Evolutionary conservation across 352 stramenopile species (phyloP).

Genomic region (Globisporangium cystogenes): DNA sequence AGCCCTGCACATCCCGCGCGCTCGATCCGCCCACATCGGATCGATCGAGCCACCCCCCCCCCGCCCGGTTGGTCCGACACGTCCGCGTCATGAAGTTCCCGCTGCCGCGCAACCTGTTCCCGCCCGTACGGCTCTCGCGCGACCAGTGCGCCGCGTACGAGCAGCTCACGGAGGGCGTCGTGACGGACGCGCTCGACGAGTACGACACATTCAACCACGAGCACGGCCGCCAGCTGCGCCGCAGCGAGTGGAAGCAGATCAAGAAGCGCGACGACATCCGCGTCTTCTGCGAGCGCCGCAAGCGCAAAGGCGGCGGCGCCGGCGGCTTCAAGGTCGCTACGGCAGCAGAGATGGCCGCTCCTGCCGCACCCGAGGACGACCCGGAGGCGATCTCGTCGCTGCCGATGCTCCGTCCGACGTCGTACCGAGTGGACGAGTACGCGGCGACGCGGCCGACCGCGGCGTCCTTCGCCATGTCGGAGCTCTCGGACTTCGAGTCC

Average conservation of each 20-base stretch:
- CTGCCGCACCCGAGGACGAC: too few relatives aligned
- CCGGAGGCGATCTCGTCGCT: not conserved
- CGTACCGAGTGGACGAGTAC: too few relatives aligned
- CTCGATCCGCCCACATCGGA: too few relatives aligned
- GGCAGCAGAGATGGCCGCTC: too few relatives aligned
- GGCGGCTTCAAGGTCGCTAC: too few relatives aligned
- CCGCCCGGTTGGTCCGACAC: too few relatives aligned
- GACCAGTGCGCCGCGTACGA: slow-evolving; percentile 20
- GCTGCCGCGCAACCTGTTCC: slow-evolving; percentile 19
- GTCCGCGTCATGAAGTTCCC: slow-evolving; percentile 38
- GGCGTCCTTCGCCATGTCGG: too few relatives aligned
- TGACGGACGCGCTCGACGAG: slow-evolving; percentile 23
- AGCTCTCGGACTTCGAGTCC: not conserved
- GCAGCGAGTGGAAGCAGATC: slow-evolving; percentile 29
- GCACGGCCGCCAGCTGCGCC: slow-evolving; percentile 19
- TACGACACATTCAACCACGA: slow-evolving; percentile 34
- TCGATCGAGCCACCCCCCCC: too few relatives aligned
- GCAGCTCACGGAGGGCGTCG: slow-evolving; percentile 22
- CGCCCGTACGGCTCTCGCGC: slow-evolving; percentile 18
- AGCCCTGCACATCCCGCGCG: too few relatives aligned
- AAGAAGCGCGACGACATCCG: slow-evolving; percentile 27
- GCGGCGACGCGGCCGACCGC: too few relatives aligned
- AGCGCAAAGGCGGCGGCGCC: too few relatives aligned
- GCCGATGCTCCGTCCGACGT: too few relatives aligned
- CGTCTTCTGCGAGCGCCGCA: slow-evolving; percentile 31